phyloP scores from a whole-genome alignment of 2,329 filamentous ascomycete genomes.

The Alternaria consortialis region DNA sequence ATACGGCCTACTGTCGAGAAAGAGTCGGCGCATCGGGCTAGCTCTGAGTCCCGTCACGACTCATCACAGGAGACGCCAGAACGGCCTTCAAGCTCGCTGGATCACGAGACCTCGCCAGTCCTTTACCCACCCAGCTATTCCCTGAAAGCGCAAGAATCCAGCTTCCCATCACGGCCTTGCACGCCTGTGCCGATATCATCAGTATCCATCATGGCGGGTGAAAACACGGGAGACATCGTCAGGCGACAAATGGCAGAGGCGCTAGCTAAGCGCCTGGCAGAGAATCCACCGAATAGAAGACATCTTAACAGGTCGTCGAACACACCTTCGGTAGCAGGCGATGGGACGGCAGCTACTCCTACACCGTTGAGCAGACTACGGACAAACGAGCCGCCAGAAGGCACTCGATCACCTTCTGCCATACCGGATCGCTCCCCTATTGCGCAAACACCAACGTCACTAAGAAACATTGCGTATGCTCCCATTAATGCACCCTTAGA shows the following conservation, averaged over 20 bases:
- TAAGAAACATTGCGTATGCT: constrained; percentile 37
- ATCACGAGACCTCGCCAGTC: constrained; percentile 30
- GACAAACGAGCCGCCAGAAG: constrained; percentile 21
- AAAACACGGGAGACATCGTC: constrained; percentile 13
- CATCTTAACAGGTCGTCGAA: constrained; percentile 9
- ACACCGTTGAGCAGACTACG: constrained; percentile 11
- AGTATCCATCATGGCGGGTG: constrained; percentile 27
- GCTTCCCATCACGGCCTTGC: constrained; percentile 29
- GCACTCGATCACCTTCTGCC: constrained; percentile 47
- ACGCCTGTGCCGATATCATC: constrained; percentile 26
- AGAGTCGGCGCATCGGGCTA: constrained; percentile 3
- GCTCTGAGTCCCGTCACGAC: constrained; percentile 39
- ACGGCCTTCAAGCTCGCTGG: constrained; percentile 4
- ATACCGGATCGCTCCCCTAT: constrained; percentile 42
- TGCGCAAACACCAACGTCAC: constrained; percentile 36
- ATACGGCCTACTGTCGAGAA: constrained; percentile 30
- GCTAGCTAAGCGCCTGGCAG: constrained; percentile 14
- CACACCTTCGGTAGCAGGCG: constrained; percentile 3
- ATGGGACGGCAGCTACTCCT: neutral
- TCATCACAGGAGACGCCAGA: constrained; percentile 44
- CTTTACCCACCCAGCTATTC: constrained; percentile 37
- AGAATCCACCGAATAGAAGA: constrained; percentile 21
- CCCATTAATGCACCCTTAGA: constrained; percentile 20
- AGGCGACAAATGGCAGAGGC: constrained; percentile 19
- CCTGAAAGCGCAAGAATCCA: constrained; percentile 25